Percentiles rank a stretch among this genome's conserved stretches.
These are phyloP conservation scores for Phytopythium cucurbitacearum DNA, from an alignment of 352 stramenopile species.

Conservation along the genomic window DNA sequence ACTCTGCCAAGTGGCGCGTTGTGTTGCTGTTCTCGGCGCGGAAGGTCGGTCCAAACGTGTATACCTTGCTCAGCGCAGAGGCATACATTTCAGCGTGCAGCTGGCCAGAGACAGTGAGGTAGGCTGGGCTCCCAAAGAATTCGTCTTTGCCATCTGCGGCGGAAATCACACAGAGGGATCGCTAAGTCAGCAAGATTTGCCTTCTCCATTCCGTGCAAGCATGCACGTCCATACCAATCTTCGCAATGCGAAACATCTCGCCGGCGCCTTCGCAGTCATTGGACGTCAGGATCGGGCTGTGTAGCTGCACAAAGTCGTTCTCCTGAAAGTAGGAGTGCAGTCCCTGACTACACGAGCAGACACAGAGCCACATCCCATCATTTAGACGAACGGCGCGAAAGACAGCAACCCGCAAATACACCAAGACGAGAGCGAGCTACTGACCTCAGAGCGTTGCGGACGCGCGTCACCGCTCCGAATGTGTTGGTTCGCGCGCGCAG, in stretches of 20 bases:
- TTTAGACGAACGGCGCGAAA: too few species aligned
- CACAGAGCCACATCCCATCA: not conserved
- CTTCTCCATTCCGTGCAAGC: not conserved
- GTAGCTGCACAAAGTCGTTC: conserved; percentile 71
- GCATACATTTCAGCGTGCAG: conserved; percentile 97
- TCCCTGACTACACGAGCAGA: conserved; percentile 36
- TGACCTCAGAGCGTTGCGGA: conserved; percentile 89
- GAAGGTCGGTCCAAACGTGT: conserved; percentile 99
- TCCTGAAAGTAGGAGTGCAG: conserved; percentile 74
- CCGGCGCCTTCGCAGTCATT: conserved; percentile 97
- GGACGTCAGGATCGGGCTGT: conserved; percentile 96
- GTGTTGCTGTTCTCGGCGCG: conserved; percentile 98
- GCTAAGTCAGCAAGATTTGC: conserved; percentile 3
- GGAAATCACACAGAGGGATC: not conserved
- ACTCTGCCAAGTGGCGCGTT: conserved; percentile 95
- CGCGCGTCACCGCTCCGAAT: conserved; percentile 92
- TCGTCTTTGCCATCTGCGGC: conserved; percentile 74
- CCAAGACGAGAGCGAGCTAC: conserved; percentile 11
- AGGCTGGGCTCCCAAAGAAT: conserved; percentile 94
- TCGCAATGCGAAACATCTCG: conserved; percentile 96
- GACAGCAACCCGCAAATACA: not conserved
- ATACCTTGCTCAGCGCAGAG: conserved; percentile 96
- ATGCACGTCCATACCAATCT: conserved; percentile 38
- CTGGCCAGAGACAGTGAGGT: conserved; percentile 90
- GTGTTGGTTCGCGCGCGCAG: conserved; percentile 96